Evolutionary conservation across 1,284 basidiomycete genomes (phyloP), one percentile per base, ranked within the genome.

Genomic region (Ustilago tritici): DNA sequence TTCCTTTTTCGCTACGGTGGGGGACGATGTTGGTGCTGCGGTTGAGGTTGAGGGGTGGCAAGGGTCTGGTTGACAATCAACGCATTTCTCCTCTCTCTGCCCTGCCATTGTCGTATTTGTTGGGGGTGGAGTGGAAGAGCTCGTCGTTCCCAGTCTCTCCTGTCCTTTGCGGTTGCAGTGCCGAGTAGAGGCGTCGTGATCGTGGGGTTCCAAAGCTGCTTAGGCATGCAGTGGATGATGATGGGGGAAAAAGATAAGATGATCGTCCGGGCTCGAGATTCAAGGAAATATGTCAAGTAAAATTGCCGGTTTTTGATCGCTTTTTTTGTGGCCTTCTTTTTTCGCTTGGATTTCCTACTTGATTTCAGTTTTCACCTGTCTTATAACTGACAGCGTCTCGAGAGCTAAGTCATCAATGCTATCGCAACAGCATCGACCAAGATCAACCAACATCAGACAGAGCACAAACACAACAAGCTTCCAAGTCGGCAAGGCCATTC

Each of bases 11-110:
- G 32, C 4, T 28, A 23, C 28, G 47, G 19, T 49, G 28, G 3
- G 3, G 23, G 23, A 3, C 40, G 40, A 17, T 41, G n/a, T 23
- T 49, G 46, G n/a, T 5, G 46, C 6, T 49, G n/a, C 23, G 23
- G 4, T 23, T n/a, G n/a, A 46, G 41, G 14, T 8, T 11, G n/a
- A 49, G 15, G 12, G 23, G n/a, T 40, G 12, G 53, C 17, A n/a
- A 12, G 56, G 32, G 19, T 46, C 49, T 6, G 66, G 52, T 35
- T 56, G 50, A 31, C 68, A 70, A n/a, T 65, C 68, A 2, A 70
- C 41, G n/a, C 68, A 70, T 5, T 38, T 56, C 12, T 56, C 54
- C 2, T 46, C 34, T 4, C 4, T 28, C 9, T 9, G 7, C 23
- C 46, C 31, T 46, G 43, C 7, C 11, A 23, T 32, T 49, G 19